phyloP scores from a whole-genome alignment of 352 stramenopile genomes.

The Thalassiosira mediterranea region DNA sequence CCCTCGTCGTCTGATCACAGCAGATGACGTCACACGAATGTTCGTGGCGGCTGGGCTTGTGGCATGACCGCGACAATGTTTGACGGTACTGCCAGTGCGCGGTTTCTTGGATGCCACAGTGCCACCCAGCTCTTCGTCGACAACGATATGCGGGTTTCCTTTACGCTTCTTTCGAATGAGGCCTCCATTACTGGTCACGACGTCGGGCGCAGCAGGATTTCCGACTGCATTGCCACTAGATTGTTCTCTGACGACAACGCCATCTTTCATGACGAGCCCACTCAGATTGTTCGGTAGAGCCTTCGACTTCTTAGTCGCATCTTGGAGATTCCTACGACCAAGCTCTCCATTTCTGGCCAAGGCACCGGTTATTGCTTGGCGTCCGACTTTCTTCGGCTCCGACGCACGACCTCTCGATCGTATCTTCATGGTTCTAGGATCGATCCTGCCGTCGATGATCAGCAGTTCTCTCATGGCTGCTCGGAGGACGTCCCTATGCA shows the following conservation, averaged over 20 bases:
- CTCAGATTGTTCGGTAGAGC: neutral
- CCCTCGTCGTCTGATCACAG: neutral
- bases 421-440: slow-evolving; percentile 41
- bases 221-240: neutral
- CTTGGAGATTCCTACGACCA: neutral
- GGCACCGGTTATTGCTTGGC: neutral
- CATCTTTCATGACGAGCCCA: neutral
- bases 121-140: too few relatives aligned
- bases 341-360: neutral
- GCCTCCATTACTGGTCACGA: neutral
- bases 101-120: too few relatives aligned
- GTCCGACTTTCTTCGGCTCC: neutral
- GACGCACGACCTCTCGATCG: neutral
- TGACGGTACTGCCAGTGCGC: too few relatives aligned
- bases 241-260: neutral
- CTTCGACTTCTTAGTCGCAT: neutral
- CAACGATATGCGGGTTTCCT: slow-evolving; percentile 12
- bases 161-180: neutral
- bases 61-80: too few relatives aligned
- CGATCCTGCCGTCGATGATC: slow-evolving; percentile 46
- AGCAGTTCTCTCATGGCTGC: slow-evolving; percentile 50
- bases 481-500: slow-evolving; percentile 48
- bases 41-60: slow-evolving; percentile 5
- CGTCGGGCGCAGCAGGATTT: too few relatives aligned
- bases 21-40: too few relatives aligned